These are phyloP conservation scores for Eucalyptus sp. DNA, from an alignment of 345 rosid genomes.

Conservation along the genomic window DNA sequence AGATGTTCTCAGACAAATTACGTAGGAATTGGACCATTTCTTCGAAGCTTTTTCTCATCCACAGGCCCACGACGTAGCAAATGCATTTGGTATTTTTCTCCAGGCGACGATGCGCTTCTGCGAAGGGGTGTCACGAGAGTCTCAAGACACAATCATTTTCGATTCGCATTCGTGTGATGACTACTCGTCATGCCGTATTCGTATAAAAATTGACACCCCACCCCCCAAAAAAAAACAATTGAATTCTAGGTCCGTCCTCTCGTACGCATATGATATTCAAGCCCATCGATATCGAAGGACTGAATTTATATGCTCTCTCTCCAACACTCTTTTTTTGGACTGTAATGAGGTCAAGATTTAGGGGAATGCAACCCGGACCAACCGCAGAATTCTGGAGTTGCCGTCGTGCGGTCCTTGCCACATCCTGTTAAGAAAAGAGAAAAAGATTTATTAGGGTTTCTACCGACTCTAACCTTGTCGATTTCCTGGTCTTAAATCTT, in stretches of 20 bases:
- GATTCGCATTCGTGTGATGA: background rate
- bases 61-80: background rate
- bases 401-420: background rate
- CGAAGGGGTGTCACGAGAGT: background rate
- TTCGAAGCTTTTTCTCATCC: background rate
- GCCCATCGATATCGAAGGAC: background rate
- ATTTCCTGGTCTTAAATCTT: background rate
- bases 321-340: background rate
- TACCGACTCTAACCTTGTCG: background rate
- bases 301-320: background rate
- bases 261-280: background rate
- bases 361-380: background rate
- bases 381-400: background rate
- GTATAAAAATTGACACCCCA: background rate
- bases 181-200: background rate
- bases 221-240: background rate
- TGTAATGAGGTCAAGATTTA: background rate
- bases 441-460: background rate
- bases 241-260: background rate
- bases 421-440: background rate
- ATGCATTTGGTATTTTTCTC: background rate
- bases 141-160: background rate
- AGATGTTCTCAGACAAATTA: background rate
- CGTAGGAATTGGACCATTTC: background rate
- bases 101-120: background rate